Evolutionary conservation across 768 basidiomycete genomes (phyloP).

Genomic region (Suillus discolor): DNA sequence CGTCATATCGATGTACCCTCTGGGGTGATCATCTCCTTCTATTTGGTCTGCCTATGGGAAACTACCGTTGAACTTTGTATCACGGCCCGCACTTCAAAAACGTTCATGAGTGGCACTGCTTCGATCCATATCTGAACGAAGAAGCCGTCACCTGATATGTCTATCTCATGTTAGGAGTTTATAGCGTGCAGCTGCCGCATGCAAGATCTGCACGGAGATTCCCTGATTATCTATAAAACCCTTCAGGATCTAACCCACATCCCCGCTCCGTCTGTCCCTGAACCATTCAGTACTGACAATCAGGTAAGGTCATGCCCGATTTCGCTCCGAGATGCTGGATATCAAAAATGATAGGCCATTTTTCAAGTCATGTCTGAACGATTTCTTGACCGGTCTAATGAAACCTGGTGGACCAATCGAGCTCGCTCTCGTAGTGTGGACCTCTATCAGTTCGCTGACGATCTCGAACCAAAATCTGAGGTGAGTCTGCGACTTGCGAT

Average conservation of each 20-base stretch:
- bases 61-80: neutral
- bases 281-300: neutral
- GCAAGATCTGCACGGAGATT: conserved; percentile 3
- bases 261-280: neutral
- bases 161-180: neutral
- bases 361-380: conserved; percentile 1
- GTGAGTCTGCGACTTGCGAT: neutral
- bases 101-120: neutral
- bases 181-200: neutral
- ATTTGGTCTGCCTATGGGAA: neutral
- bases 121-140: neutral
- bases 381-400: neutral
- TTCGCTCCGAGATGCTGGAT: neutral
- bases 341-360: neutral
- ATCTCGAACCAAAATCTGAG: neutral
- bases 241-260: neutral
- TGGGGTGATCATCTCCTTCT: neutral
- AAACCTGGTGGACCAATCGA: neutral
- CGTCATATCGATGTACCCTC: neutral
- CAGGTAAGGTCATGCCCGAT: neutral
- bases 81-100: neutral
- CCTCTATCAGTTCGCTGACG: neutral
- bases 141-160: neutral
- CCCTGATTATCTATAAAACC: neutral
- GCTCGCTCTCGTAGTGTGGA: conserved; percentile 1